Evolutionary conservation across 441 rosid genomes (phyloP).

Genomic region (Isatis lusitanica): DNA sequence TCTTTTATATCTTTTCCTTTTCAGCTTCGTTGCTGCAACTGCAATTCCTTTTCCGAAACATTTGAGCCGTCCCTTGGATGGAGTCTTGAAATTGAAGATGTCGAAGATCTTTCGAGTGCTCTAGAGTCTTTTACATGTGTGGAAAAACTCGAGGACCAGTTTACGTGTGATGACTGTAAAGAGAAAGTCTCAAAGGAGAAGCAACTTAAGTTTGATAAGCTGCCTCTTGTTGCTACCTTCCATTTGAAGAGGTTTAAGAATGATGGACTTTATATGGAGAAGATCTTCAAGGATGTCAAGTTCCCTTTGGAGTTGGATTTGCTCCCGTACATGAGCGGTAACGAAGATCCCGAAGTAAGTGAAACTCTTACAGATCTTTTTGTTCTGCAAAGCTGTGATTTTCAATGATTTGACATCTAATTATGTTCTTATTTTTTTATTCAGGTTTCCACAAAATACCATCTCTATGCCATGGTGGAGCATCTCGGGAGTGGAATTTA

Average conservation of each 20-base stretch:
- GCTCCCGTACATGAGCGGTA: constrained; percentile 50
- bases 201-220: constrained; percentile 64
- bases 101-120: constrained; percentile 49
- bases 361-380: not conserved
- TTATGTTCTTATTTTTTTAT: not conserved
- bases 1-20: not conserved
- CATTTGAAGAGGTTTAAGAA: constrained; percentile 83
- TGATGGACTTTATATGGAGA: constrained; percentile 56
- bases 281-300: constrained; percentile 62
- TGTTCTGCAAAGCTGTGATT: not conserved
- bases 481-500: constrained; percentile 54
- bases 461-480: constrained; percentile 70
- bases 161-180: constrained; percentile 64
- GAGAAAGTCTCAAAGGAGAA: constrained; percentile 62
- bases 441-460: constrained; percentile 58
- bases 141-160: constrained; percentile 65
- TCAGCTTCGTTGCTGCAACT: constrained; percentile 67
- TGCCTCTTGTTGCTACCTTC: constrained; percentile 63
- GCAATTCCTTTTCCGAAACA: constrained; percentile 53
- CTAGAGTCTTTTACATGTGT: constrained; percentile 67
- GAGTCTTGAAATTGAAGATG: constrained; percentile 74
- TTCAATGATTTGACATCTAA: not conserved
- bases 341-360: constrained; percentile 46
- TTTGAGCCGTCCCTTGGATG: constrained; percentile 56
- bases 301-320: constrained; percentile 79